These are phyloP conservation scores for Termitomyces sp. DNA, from an alignment of 768 basidiomycete genomes.

Conservation along the genomic window DNA sequence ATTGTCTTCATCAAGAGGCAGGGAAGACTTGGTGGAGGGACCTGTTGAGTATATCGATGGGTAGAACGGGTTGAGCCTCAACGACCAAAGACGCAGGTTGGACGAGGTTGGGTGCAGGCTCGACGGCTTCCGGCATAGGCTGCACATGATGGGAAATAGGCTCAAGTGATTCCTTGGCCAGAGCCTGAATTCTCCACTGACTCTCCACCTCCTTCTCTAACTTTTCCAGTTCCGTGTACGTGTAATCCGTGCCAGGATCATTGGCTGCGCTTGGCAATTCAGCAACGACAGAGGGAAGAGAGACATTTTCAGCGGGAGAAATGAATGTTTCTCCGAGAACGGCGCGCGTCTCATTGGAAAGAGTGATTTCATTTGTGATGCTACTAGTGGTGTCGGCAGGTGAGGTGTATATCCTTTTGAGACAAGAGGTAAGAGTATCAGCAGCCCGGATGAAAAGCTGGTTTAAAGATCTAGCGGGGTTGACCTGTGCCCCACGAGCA, in stretches of 20 bases:
- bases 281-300: conserved; percentile 22
- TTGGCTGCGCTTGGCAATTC: conserved; percentile 14
- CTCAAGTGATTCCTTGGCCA: no score
- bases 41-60: neutral
- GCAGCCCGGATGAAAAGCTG: conserved; percentile 25
- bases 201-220: conserved; percentile 40
- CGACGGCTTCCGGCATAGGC: neutral
- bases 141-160: neutral
- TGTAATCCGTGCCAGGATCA: conserved; percentile 49
- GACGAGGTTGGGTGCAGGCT: no score
- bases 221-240: conserved; percentile 48
- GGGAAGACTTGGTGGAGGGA: no score
- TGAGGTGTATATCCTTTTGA: no score
- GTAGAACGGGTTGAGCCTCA: neutral
- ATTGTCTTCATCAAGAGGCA: neutral
- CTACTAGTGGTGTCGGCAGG: neutral
- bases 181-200: no score
- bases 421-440: conserved; percentile 17
- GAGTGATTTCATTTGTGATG: neutral
- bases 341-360: conserved; percentile 19
- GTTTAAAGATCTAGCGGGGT: conserved; percentile 25
- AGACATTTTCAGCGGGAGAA: conserved; percentile 32
- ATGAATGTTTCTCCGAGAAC: conserved; percentile 32
- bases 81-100: neutral
- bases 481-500: conserved; percentile 23